phyloP scores from a whole-genome alignment of 2,329 filamentous ascomycete species.

The Pseudocercospora musae region DNA sequence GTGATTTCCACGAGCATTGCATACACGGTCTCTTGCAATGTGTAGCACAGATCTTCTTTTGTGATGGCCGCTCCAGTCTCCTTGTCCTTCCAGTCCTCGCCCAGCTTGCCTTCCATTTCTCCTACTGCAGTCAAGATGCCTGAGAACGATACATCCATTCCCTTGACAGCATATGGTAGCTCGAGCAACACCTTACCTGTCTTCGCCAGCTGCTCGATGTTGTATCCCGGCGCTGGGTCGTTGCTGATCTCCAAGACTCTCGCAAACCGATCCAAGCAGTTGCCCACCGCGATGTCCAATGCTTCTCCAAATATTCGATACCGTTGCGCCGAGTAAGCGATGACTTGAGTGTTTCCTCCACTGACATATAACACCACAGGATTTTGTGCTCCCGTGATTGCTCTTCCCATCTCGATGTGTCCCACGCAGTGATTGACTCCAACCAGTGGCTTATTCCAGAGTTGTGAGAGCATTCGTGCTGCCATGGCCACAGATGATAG shows the following conservation, averaged over 20 bases:
- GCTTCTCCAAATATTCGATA: conserved; percentile 99
- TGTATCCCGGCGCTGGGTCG: conserved; percentile 94
- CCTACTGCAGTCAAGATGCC: conserved; percentile 86
- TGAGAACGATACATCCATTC: conserved; percentile 97
- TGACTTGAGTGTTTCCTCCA: conserved; percentile 96
- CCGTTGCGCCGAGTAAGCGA: conserved; percentile 88
- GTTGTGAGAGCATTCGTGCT: conserved; percentile 72
- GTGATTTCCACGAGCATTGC: conserved; percentile 99
- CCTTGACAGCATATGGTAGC: conserved; percentile 92
- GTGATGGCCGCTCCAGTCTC: conserved; percentile 62
- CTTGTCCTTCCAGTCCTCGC: conserved; percentile 39
- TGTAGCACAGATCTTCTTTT: conserved; percentile 84
- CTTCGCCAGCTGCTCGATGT: conserved; percentile 91
- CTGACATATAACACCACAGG: conserved; percentile 94
- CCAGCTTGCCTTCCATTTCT: conserved; percentile 68
- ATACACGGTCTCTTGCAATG: conserved; percentile 89
- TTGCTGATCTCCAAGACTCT: conserved; percentile 88
- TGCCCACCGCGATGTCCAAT: conserved; percentile 94
- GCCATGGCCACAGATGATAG: conserved; percentile 82
- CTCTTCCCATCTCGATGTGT: conserved; percentile 96
- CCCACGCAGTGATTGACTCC: conserved; percentile 98
- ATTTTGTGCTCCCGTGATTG: conserved; percentile 85
- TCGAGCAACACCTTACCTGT: conserved; percentile 71
- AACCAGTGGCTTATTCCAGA: conserved; percentile 86
- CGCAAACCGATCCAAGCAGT: conserved; percentile 94